Base-by-base conservation (phyloP, 345 rosid genomes). In the Populus davidiana region DNA sequence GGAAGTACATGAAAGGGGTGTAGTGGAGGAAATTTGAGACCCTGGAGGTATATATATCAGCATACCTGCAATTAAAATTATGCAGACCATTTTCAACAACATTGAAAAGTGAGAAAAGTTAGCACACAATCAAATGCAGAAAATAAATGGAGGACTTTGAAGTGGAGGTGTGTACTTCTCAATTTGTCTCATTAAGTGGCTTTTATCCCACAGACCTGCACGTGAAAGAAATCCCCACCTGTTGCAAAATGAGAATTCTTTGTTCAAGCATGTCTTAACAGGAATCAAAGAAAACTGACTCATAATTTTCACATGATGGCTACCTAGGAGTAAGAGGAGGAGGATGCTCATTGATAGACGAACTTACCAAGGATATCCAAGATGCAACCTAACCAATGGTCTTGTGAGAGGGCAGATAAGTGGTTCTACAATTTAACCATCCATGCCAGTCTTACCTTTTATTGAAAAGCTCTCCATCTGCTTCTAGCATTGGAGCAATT, bases 141-240 rank as follows among this genome's bases (percentile, higher is more conserved):
- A 1, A 31, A 71, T 1, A 27, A 12, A 17, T 8, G 29, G 68
- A 23, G 75, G 49, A 66, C 63, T 67, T 44, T 2, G 38, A 66
- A 71, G 70, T 21, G 39, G 73, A 77, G 38, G 8, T 0, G 70
- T 81, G 2, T 89, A 94, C 98, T 94, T 94, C 84, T 93, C 99
- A 36, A 93, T 90, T 83, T 94, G 99, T 84, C 94, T 86, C 97
- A 93, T 93, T 88, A 94, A 86, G 72, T 94, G 99, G 87, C 98
- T 94, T 88, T 94, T 93, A 77, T 94, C 96, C 98, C 98, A 94
- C 72, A 94, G 83, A 62, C 92, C 98, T 1, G 98, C 99, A 12
- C 99, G 93, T 1, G 99, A 93, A 66, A 95, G 96, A 83, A 80
- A 95, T 49, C 97, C 99, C 99, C 99, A 93, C 89, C 99, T 95